Evolutionary conservation across 2,329 filamentous ascomycete genomes (phyloP).

Genomic region (Penicillium psychrosexuale): DNA sequence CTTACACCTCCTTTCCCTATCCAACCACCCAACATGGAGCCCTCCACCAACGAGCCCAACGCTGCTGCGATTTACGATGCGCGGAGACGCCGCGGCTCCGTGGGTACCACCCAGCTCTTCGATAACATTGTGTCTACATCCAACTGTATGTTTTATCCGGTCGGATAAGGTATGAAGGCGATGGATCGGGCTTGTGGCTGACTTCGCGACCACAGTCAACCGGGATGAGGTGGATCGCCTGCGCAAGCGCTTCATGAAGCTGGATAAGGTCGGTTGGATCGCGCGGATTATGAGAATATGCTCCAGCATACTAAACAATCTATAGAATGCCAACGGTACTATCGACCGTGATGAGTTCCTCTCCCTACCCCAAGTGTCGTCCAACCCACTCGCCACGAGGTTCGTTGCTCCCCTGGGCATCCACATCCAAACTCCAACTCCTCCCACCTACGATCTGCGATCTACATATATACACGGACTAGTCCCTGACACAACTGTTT

Average conservation of each 20-base stretch:
- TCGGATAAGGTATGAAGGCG: not conserved
- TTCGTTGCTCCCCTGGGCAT: constrained; percentile 41
- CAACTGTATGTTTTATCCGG: constrained; percentile 67
- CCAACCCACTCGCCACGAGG: constrained; percentile 95
- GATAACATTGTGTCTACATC: constrained; percentile 95
- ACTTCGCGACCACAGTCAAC: constrained; percentile 64
- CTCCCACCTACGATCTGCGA: not conserved
- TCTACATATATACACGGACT: not conserved
- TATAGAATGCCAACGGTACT: constrained; percentile 91
- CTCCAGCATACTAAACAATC: constrained; percentile 1
- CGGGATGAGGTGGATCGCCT: constrained; percentile 94
- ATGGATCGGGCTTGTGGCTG: constrained; percentile 2
- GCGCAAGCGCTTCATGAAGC: constrained; percentile 97
- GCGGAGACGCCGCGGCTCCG: constrained; percentile 42
- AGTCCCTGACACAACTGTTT: not conserved
- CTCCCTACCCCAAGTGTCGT: constrained; percentile 93
- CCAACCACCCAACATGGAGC: constrained; percentile 28
- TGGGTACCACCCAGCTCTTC: constrained; percentile 65
- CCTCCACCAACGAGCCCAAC: constrained; percentile 35
- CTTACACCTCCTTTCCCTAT: not conserved
- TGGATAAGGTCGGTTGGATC: constrained; percentile 72
- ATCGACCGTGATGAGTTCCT: constrained; percentile 99
- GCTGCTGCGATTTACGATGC: constrained; percentile 46
- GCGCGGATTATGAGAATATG: not conserved
- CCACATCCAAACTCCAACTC: not conserved